Conservation (phyloP, 2,329 filamentous ascomycete species). For the Sporothrix pseudoabietina region DNA sequence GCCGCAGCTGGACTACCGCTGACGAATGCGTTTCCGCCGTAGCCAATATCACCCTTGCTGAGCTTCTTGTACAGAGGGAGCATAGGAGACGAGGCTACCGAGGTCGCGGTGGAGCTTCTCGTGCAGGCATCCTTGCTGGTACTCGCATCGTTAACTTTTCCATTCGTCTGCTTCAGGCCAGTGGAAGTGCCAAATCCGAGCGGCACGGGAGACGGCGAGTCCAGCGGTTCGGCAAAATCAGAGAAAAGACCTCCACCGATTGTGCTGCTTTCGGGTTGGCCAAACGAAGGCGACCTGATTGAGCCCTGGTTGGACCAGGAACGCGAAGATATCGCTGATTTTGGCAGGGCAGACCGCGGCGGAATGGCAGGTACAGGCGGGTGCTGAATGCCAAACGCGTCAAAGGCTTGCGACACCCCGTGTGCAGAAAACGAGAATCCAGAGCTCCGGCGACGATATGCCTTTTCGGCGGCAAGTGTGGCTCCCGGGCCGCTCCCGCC, state of each 20-base stretch:
- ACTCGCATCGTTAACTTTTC: background rate
- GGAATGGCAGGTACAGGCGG: constrained; percentile 33
- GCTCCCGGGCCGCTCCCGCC: constrained; percentile 49
- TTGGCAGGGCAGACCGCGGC: constrained; percentile 33
- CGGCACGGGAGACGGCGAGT: background rate
- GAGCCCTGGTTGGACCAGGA: constrained; percentile 38
- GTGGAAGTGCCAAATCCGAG: background rate
- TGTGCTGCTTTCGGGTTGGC: constrained; percentile 39
- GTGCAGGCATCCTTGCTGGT: background rate
- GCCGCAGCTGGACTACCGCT: constrained; percentile 47
- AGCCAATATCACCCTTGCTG: constrained; percentile 64
- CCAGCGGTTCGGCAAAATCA: background rate
- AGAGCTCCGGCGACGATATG: constrained; percentile 59
- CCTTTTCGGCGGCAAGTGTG: constrained; percentile 61
- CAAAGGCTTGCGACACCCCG: constrained; percentile 40
- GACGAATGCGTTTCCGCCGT: constrained; percentile 58
- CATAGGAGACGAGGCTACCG: background rate
- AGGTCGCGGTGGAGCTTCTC: background rate
- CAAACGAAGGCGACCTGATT: constrained; percentile 57
- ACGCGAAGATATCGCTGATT: background rate
- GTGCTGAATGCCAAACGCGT: constrained; percentile 42
- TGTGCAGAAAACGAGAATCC: constrained; percentile 48
- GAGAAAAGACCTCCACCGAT: background rate
- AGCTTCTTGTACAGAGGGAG: constrained; percentile 65
- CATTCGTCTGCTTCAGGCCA: background rate